Conservation (phyloP, 805 yeast genomes). For the Barnettozyma californica region DNA sequence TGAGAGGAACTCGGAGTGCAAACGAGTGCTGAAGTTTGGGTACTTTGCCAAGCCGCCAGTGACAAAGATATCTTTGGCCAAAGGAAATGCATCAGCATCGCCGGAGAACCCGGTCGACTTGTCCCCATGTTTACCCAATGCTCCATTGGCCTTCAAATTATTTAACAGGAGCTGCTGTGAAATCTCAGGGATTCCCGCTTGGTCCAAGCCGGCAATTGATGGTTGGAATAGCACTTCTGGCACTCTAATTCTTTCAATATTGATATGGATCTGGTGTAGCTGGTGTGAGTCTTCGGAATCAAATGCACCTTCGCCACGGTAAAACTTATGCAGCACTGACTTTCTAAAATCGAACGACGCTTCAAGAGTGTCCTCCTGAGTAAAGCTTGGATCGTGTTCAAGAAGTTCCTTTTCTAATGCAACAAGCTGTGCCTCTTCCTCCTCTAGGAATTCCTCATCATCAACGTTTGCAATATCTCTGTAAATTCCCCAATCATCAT, state of each 20-base stretch:
- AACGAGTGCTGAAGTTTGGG: constrained; percentile 60
- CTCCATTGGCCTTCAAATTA: constrained; percentile 29
- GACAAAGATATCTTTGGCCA: constrained; percentile 62
- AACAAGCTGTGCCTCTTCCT: constrained; percentile 54
- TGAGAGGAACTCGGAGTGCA: constrained; percentile 61
- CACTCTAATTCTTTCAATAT: constrained; percentile 84
- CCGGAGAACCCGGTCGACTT: constrained; percentile 39
- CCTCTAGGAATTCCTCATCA: constrained; percentile 77
- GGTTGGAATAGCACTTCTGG: constrained; percentile 95
- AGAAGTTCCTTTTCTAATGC: constrained; percentile 70
- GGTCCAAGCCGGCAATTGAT: constrained; percentile 89
- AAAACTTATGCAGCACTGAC: constrained; percentile 71
- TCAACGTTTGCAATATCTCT: constrained; percentile 72
- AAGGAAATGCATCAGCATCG: constrained; percentile 37
- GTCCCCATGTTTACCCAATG: constrained; percentile 35
- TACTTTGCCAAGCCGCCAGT: constrained; percentile 82
- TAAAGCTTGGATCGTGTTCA: constrained; percentile 80
- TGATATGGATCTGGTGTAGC: constrained; percentile 85
- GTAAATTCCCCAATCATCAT: constrained; percentile 92
- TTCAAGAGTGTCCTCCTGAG: constrained; percentile 78
- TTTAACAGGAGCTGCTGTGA: constrained; percentile 59
- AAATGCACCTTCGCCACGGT: constrained; percentile 86
- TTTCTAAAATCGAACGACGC: constrained; percentile 81
- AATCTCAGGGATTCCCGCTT: constrained; percentile 86
- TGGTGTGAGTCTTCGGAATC: constrained; percentile 80